phyloP scores from a whole-genome alignment of 768 basidiomycete genomes.

The Royoungia palumana region DNA sequence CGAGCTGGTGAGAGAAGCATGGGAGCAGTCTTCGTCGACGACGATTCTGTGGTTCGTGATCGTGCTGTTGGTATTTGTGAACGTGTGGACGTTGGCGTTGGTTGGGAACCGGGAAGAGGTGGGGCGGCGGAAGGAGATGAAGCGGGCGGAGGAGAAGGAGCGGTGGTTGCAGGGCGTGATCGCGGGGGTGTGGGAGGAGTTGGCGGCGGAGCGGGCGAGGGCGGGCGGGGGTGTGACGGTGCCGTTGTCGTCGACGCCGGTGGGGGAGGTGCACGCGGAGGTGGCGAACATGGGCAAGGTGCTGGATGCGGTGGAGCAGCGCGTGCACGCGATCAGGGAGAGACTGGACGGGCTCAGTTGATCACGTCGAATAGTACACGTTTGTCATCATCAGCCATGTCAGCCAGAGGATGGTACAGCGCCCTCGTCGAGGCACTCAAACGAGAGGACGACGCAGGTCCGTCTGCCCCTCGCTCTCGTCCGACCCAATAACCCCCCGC shows the following conservation, averaged over 20 bases:
- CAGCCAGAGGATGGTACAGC: constrained; percentile 43
- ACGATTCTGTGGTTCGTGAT: constrained; percentile 74
- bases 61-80: constrained; percentile 68
- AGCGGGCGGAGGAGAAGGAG: constrained; percentile 63
- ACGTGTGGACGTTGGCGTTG: constrained; percentile 63
- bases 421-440: constrained; percentile 41
- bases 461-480: too few relatives aligned
- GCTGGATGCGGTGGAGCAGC: constrained; percentile 58
- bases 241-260: constrained; percentile 18
- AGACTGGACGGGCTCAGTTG: constrained; percentile 36
- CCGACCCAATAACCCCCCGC: too few relatives aligned
- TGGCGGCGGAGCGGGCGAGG: constrained; percentile 44
- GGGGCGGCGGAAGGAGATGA: constrained; percentile 44
- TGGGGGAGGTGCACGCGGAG: constrained; percentile 44
- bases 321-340: constrained; percentile 47
- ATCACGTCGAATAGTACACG: not conserved
- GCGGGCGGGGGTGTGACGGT: constrained; percentile 11
- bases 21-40: constrained; percentile 73
- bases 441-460: constrained; percentile 38
- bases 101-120: constrained; percentile 47
- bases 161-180: constrained; percentile 73
- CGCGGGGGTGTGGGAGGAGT: constrained; percentile 68
- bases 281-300: constrained; percentile 43
- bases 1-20: constrained; percentile 74
- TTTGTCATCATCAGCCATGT: too few relatives aligned